Base-by-base conservation (phyloP, 139 green algal species). In the Zygnema circumcarinatum region DNA sequence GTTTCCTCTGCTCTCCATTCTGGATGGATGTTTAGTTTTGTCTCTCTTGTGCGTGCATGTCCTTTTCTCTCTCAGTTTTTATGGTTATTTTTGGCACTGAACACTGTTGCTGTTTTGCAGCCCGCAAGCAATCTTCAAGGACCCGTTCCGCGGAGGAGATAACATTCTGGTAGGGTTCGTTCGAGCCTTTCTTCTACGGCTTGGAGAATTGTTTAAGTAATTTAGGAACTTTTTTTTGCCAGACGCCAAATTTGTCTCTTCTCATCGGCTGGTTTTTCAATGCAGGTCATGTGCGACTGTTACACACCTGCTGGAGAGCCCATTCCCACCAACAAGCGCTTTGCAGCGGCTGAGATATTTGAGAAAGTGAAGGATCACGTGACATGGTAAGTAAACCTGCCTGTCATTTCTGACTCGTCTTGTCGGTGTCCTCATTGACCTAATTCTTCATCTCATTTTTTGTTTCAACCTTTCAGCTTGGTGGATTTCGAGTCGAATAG, bases 281-380 rank as follows among this genome's bases (percentile, higher is more conserved):
- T 11, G 93, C 68, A 31, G 83, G 96, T 98, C 22, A 95, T 99
- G 95, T 98, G 95, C 87, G 97, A 99, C 90, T 88, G 88, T 40
- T 98, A 98, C 80, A 95, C 96, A 88, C 96, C 96, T 0, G 94
- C 95, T 3, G 86, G 93, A 22, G 88, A 93, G 85, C 92, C 96
- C 67, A 95, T 99, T 87, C 95, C 96, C 73, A 98, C 95, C 92
- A 99, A 99, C 95, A 96, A 95, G 3, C 94, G 96, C 41, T 84
- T 92, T 81, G 93, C 93, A 86, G 94, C 92, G 16, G 87, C 87
- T 25, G 35, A 78, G 33, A 83, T 92, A 0, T 92, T 92, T 52
- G 92, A 95, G 74, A 92, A 94, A 87, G 88, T 83, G 29, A 91
- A 94, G 88, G 90, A 84, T 2, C 72, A 96, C 85, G 95, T 96